Evolutionary conservation across 805 yeast genomes (phyloP).

Genomic region (Ogataea siamensis): DNA sequence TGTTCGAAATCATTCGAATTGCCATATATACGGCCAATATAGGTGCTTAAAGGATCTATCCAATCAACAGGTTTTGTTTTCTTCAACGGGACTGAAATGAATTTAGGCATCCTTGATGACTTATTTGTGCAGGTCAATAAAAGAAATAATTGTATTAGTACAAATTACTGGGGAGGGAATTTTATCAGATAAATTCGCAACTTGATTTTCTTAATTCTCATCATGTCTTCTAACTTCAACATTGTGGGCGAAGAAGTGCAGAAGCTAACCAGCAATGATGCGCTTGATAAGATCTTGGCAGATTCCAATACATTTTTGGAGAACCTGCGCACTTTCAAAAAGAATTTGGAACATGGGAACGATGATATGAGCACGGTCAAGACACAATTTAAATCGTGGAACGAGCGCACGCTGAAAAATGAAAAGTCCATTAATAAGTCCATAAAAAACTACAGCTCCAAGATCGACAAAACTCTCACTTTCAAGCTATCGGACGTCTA

Average conservation of each 20-base stretch:
- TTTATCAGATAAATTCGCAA: not conserved
- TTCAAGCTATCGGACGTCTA: constrained; percentile 27
- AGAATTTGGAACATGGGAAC: constrained; percentile 18
- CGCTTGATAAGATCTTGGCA: constrained; percentile 30
- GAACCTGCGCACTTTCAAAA: constrained; percentile 25
- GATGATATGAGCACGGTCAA: constrained; percentile 17
- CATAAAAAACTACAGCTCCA: constrained; percentile 28
- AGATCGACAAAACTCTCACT: constrained; percentile 28
- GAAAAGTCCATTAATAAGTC: constrained; percentile 27
- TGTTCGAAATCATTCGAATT: constrained; percentile 51
- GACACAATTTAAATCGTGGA: constrained; percentile 18
- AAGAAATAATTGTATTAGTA: not conserved
- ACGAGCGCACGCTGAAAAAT: constrained; percentile 33
- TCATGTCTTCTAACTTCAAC: constrained; percentile 23
- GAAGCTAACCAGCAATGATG: constrained; percentile 28
- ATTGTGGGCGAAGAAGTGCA: constrained; percentile 32
- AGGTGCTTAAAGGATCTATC: constrained; percentile 56
- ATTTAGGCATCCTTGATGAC: constrained; percentile 19
- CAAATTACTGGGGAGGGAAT: constrained; percentile 2
- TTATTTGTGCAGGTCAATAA: not conserved
- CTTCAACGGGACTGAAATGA: constrained; percentile 36
- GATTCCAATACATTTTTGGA: constrained; percentile 31
- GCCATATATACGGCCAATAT: constrained; percentile 64
- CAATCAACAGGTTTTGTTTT: constrained; percentile 63
- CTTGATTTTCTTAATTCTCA: not conserved